These are phyloP conservation scores for Rhizopogon vesiculosus DNA, from an alignment of 768 basidiomycete species.

Conservation along the genomic window DNA sequence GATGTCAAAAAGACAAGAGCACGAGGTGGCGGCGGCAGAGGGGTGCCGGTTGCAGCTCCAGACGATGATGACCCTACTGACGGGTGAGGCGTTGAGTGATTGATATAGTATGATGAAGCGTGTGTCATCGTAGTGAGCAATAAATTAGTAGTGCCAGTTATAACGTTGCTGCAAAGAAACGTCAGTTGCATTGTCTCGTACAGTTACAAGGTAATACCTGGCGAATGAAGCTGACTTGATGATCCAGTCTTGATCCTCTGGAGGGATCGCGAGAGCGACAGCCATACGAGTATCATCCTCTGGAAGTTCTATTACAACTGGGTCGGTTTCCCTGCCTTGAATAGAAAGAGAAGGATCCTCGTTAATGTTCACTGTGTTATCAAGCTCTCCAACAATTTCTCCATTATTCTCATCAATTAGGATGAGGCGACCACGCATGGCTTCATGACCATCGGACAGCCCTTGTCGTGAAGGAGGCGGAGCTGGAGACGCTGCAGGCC, in stretches of 20 bases:
- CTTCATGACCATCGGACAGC: conserved; percentile 29
- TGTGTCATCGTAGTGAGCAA: conserved; percentile 56
- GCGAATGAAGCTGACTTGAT: conserved; percentile 22
- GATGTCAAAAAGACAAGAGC: conserved; percentile 58
- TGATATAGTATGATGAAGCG: conserved; percentile 59
- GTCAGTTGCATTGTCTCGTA: not conserved
- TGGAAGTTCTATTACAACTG: conserved; percentile 71
- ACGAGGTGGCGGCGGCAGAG: conserved; percentile 22
- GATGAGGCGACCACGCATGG: conserved; percentile 52
- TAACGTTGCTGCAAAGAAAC: conserved; percentile 47
- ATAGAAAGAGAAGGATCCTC: conserved; percentile 55
- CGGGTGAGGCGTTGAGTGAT: conserved; percentile 49
- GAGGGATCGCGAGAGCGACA: conserved; percentile 57
- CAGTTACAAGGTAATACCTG: conserved; percentile 42
- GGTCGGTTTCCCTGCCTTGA: conserved; percentile 49
- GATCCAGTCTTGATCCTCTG: conserved; percentile 69
- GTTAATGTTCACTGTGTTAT: conserved; percentile 46
- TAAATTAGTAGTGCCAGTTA: conserved; percentile 61
- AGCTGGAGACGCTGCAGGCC: conserved; percentile 6
- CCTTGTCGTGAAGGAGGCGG: conserved; percentile 19
- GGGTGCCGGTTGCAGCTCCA: conserved; percentile 13
- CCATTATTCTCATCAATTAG: conserved; percentile 71
- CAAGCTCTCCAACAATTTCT: conserved; percentile 66
- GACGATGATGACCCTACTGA: conserved; percentile 20
- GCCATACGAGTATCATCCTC: conserved; percentile 44